phyloP scores from a whole-genome alignment of 345 rosid genomes.

The Geranium rotundifolium region DNA sequence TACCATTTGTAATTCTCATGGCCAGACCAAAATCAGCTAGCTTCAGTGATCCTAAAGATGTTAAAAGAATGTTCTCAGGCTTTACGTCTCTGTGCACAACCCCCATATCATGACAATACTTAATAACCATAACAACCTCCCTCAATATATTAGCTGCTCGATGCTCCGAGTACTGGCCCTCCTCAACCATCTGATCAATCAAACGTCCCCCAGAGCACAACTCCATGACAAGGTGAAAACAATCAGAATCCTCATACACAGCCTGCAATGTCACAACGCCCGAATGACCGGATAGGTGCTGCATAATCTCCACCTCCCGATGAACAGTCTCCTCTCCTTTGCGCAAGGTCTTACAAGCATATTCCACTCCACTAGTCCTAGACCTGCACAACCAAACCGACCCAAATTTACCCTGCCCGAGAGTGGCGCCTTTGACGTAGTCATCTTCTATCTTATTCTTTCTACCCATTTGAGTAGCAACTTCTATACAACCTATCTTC shows the following conservation, averaged over 20 bases:
- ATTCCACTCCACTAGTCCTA: slow-evolving; percentile 39
- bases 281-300: slow-evolving; percentile 84
- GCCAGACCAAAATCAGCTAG: slow-evolving; percentile 96
- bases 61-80: slow-evolving; percentile 81
- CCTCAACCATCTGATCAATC: slow-evolving; percentile 70
- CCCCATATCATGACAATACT: slow-evolving; percentile 96
- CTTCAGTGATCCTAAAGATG: slow-evolving; percentile 59
- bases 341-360: slow-evolving; percentile 76
- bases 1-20: slow-evolving; percentile 87
- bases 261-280: slow-evolving; percentile 83
- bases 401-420: slow-evolving; percentile 82
- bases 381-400: slow-evolving; percentile 71
- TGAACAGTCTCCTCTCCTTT: slow-evolving; percentile 92
- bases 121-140: slow-evolving; percentile 74
- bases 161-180: slow-evolving; percentile 57
- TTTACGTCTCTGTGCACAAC: slow-evolving; percentile 92
- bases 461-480: slow-evolving; percentile 63
- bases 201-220: slow-evolving; percentile 83
- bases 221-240: slow-evolving; percentile 91
- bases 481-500: slow-evolving; percentile 93
- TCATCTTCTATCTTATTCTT: slow-evolving; percentile 82
- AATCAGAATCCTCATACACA: slow-evolving; percentile 69
- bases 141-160: slow-evolving; percentile 73
- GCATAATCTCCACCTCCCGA: slow-evolving; percentile 95
- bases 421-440: slow-evolving; percentile 38